Evolutionary conservation across 2,329 filamentous ascomycete species (phyloP), one percentile per base, ranked within the genome.

Genomic region (Sporothrix variecibatus): DNA sequence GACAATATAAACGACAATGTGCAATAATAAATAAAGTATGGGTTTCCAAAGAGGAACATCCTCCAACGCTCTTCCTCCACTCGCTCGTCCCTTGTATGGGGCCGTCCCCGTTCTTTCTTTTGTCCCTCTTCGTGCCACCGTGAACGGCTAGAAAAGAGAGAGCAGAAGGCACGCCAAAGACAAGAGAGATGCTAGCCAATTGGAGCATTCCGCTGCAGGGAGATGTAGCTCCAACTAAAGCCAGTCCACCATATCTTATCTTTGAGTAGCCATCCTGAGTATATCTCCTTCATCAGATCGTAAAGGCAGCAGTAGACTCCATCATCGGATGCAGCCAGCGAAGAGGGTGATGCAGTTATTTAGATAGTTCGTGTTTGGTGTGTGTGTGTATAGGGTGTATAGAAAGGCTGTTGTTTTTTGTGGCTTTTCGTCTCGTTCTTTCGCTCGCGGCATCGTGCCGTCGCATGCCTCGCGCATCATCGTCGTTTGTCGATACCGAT

Each of bases 1-100:
- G 46, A 53, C 40, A 62, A 53, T 31, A 69, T 60, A 70, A 70
- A 73, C 28, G 64, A 65, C 53, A 73, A 73, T 43, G 62, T 65
- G 23, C 46, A 60, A 58, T 53, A 51, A 51, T 60, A 60, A 65
- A 68, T 31, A 56, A 40, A 53, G 34, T 51, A 34, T 31, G 9
- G 43, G 51, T 73, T 68, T 73, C 43, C 65, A 51, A 31, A 51
- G 8, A 68, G 43, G 65, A 68, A 51, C 65, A 68, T 51, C 62
- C 26, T 28, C 65, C 43, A 49, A 31, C 65, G 65, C 65, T 68
- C 65, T 67, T 49, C 62, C 38, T 28, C 62, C 62, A 67, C 38
- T 67, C 62, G 62, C 62, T 67, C 20, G 26, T 40, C 62, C 62
- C 12, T 67, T 38, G n/a, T 26, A 46, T 26, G 53, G 43, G 43